Evolutionary conservation across 495 filamentous ascomycete genomes (phyloP).

Genomic region (Hypoxylon lienhwacheense): DNA sequence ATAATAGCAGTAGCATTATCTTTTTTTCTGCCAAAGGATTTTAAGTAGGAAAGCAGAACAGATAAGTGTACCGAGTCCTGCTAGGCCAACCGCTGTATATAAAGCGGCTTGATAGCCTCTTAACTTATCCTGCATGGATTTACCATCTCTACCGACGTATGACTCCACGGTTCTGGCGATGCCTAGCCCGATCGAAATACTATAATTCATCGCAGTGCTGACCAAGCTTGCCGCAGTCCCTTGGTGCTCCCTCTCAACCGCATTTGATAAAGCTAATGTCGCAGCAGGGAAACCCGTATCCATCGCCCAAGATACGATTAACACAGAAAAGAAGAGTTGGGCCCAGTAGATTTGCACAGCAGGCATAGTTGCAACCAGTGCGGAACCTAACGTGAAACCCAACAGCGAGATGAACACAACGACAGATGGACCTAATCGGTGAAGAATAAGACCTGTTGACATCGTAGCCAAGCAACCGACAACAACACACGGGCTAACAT

Average conservation of each 20-base stretch:
- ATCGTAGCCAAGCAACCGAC: constrained; percentile 46
- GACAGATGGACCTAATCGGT: constrained; percentile 42
- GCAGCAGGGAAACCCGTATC: constrained; percentile 63
- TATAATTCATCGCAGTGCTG: constrained; percentile 67
- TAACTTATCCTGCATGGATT: constrained; percentile 37
- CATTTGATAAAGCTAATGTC: constrained; percentile 57
- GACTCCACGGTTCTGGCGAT: constrained; percentile 65
- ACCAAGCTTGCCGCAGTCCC: constrained; percentile 64
- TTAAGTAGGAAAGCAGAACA: constrained; percentile 20
- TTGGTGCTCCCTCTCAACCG: constrained; percentile 56
- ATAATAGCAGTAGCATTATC: neutral
- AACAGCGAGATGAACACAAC: constrained; percentile 54
- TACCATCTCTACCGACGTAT: constrained; percentile 51
- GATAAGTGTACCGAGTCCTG: constrained; percentile 49
- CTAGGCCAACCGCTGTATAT: constrained; percentile 59
- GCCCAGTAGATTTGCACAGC: constrained; percentile 58
- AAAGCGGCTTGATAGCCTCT: constrained; percentile 58
- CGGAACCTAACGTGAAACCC: constrained; percentile 47
- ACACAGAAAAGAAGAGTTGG: constrained; percentile 55
- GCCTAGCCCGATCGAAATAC: constrained; percentile 66
- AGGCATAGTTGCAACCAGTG: constrained; percentile 51
- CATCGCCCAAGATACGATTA: constrained; percentile 61
- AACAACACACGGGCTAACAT: constrained; percentile 26
- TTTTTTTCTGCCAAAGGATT: neutral
- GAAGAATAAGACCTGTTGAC: constrained; percentile 49